Conservation (phyloP, 805 yeast species). For the Wickerhamiella hasegawae region DNA sequence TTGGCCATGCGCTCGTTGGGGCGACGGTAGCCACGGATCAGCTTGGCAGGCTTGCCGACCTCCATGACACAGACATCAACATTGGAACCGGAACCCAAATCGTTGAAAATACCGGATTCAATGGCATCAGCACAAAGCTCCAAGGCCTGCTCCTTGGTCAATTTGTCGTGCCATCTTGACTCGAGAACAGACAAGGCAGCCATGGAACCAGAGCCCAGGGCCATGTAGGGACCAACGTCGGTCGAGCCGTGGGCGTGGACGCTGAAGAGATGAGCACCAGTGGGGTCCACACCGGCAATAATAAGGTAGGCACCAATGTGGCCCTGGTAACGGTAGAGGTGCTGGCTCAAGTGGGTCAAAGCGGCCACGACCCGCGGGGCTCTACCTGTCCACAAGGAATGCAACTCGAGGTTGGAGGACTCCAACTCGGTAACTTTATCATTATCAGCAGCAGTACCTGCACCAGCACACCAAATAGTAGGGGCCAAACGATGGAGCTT, state of each 20-base stretch:
- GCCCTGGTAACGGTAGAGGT: constrained; percentile 91
- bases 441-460: constrained; percentile 99
- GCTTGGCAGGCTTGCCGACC: constrained; percentile 55
- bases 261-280: constrained; percentile 84
- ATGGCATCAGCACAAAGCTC: constrained; percentile 82
- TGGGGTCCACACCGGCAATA: constrained; percentile 96
- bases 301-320: constrained; percentile 93
- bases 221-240: constrained; percentile 83
- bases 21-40: constrained; percentile 72
- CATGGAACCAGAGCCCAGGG: constrained; percentile 90
- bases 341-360: constrained; percentile 84
- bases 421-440: constrained; percentile 94
- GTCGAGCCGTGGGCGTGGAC: constrained; percentile 98
- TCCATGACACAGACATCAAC: constrained; percentile 97
- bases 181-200: constrained; percentile 98
- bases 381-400: constrained; percentile 66
- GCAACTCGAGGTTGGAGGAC: constrained; percentile 80
- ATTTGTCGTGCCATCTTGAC: constrained; percentile 63
- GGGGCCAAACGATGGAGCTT: constrained; percentile 84
- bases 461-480: constrained; percentile 98
- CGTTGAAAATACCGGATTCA: constrained; percentile 97
- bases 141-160: constrained; percentile 82
- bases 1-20: constrained; percentile 81
- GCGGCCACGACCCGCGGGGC: constrained; percentile 90
- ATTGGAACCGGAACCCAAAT: constrained; percentile 95